Evolutionary conservation across 805 yeast species (phyloP).

Genomic region (Ogataea populi-albae): DNA sequence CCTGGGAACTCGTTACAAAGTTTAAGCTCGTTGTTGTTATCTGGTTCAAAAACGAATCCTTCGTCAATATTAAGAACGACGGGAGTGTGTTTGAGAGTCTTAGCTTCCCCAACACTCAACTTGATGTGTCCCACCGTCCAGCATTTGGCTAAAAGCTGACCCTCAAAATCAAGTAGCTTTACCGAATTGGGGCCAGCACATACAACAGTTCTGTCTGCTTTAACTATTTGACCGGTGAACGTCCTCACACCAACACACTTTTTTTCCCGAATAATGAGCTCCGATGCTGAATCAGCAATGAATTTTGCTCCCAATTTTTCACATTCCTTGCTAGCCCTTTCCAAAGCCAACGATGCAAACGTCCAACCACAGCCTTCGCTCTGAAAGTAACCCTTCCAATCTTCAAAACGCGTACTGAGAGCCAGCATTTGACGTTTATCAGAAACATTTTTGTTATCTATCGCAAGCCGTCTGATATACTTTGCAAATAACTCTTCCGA

Average conservation of each 20-base stretch:
- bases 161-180: slow-evolving; percentile 34
- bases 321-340: slow-evolving; percentile 29
- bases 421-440: background rate
- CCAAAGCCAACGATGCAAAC: slow-evolving; percentile 33
- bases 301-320: slow-evolving; percentile 34
- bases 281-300: slow-evolving; percentile 25
- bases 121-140: slow-evolving; percentile 42
- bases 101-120: slow-evolving; percentile 34
- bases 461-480: background rate
- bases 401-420: slow-evolving; percentile 15
- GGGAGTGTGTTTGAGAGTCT: slow-evolving; percentile 31
- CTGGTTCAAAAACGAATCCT: slow-evolving; percentile 44
- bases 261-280: slow-evolving; percentile 15
- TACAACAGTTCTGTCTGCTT: slow-evolving; percentile 31
- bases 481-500: slow-evolving; percentile 1
- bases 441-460: background rate
- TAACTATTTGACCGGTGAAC: slow-evolving; percentile 24
- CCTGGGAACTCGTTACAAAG: slow-evolving; percentile 42
- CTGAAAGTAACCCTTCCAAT: slow-evolving; percentile 35
- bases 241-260: slow-evolving; percentile 29
- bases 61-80: slow-evolving; percentile 37
- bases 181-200: slow-evolving; percentile 40
- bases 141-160: slow-evolving; percentile 38
- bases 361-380: slow-evolving; percentile 37
- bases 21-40: slow-evolving; percentile 33